These are phyloP conservation scores for Beauveria varroae DNA, from an alignment of 2,329 filamentous ascomycete species.

Conservation along the genomic window DNA sequence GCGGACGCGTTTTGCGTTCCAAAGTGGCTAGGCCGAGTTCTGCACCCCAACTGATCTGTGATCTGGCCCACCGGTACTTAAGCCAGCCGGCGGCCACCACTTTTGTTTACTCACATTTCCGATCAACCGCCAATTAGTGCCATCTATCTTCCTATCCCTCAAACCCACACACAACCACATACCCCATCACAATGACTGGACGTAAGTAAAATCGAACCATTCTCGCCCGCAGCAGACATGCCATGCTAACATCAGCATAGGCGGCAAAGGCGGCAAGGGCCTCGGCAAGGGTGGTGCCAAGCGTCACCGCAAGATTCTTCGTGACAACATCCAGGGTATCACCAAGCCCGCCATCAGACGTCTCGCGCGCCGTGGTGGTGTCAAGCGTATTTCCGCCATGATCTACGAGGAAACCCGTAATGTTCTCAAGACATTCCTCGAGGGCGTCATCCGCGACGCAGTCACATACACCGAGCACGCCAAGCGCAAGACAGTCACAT, in stretches of 20 bases:
- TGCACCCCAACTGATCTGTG: conserved; percentile 27
- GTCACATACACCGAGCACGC: conserved; percentile 66
- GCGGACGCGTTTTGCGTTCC: conserved; percentile 1
- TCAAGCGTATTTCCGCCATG: conserved; percentile 99
- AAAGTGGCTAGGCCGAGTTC: neutral
- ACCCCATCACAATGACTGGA: conserved; percentile 20
- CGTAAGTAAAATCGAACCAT: conserved; percentile 20
- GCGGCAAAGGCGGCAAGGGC: conserved; percentile 94
- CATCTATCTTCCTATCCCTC: conserved; percentile 10
- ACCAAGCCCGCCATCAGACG: conserved; percentile 97
- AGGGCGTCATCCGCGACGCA: conserved; percentile 60
- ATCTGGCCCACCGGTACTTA: conserved; percentile 32
- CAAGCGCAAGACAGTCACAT: conserved; percentile 65
- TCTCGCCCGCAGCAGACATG: neutral
- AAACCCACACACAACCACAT: conserved; percentile 2
- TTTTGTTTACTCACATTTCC: conserved; percentile 16
- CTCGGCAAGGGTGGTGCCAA: conserved; percentile 98
- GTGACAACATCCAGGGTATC: conserved; percentile 99
- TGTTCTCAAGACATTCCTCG: conserved; percentile 63
- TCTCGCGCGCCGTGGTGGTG: conserved; percentile 98
- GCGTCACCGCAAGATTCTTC: conserved; percentile 98
- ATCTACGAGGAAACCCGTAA: conserved; percentile 65
- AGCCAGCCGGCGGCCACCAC: conserved; percentile 24
- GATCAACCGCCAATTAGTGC: conserved; percentile 5
- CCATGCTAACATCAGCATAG: conserved; percentile 35